Base-by-base conservation (phyloP, 495 filamentous ascomycete species). In the Sphaerosporella brunnea region DNA sequence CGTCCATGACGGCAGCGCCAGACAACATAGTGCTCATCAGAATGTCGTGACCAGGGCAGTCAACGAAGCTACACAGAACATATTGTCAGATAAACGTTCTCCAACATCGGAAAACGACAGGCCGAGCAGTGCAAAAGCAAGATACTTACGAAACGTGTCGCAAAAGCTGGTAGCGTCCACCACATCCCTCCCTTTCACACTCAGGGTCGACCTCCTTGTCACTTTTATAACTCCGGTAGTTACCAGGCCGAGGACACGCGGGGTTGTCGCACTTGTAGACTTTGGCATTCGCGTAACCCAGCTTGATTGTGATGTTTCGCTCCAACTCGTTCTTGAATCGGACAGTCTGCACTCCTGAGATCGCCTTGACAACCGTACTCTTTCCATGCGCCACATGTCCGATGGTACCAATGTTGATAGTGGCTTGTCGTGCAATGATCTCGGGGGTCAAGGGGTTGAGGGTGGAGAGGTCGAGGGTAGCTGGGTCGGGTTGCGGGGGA, bases 11-110 rank as follows among this genome's bases (percentile, higher is more conserved):
- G 36, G 90, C 90, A 58, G 90, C 90, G 60, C 90, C 92, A 62
- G 90, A 97, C 68, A 96, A 78, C 90, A 96, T 97, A 50, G 90
- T 97, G 66, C 87, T 94, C 90, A 97, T 97, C 60, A 97, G 85
- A 84, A 97, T 97, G 68, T 97, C 90, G 79, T 97, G 90, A 66
- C 90, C 90, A 28, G 90, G 90, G 73, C 90, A 97, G 66, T 97
- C 90, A 48, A 97, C 92, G 64, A 97, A 97, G 13, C 78, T 85
- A 52, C 9, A 50, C 40, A 26, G 21, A 23, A 24, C 20, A 40
- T 16, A 32, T 13, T 43, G 19, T 43, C 24, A 43, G 21, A 26
- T 10, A 3, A 28, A 49, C 56, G 19, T 57, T 45, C n/a, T n/a
- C n/a, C n/a, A n/a, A n/a, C n/a, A n/a, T n/a, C n/a, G n/a, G n/a